Percentiles rank a stretch among this genome's conserved stretches.
These are phyloP conservation scores for Penicillium antarcticum DNA, from an alignment of 495 filamentous ascomycete species.

Conservation along the genomic window DNA sequence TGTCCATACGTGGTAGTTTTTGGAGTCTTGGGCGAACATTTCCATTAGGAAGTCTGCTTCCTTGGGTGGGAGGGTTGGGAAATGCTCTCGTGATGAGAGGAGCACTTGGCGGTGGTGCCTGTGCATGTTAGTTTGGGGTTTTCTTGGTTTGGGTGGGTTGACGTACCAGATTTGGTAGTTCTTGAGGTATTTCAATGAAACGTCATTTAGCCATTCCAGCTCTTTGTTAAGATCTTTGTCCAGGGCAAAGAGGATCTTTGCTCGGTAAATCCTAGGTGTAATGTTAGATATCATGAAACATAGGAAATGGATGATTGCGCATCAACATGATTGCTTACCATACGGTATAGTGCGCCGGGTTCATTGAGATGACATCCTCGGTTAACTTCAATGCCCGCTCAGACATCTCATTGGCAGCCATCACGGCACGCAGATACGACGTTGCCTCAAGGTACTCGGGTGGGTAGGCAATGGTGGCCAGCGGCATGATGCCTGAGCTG, in stretches of 20 bases:
- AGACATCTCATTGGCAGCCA: constrained; percentile 82
- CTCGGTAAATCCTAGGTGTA: constrained; percentile 71
- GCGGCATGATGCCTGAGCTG: constrained; percentile 52
- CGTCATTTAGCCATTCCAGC: constrained; percentile 76
- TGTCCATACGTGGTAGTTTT: constrained; percentile 99
- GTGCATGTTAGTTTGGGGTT: constrained; percentile 8
- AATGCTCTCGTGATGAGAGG: constrained; percentile 54
- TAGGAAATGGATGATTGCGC: neutral
- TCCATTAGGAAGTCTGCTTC: constrained; percentile 72
- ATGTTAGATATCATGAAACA: constrained; percentile 3
- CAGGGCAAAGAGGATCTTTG: constrained; percentile 67
- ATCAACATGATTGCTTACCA: constrained; percentile 52
- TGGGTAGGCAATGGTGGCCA: constrained; percentile 86
- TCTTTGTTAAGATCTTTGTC: constrained; percentile 66
- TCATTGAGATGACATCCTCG: constrained; percentile 82
- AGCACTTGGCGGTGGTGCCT: constrained; percentile 90
- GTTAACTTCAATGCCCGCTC: constrained; percentile 79
- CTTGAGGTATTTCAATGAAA: constrained; percentile 81
- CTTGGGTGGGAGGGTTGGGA: constrained; percentile 51
- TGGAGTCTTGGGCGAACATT: constrained; percentile 84
- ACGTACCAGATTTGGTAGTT: constrained; percentile 93
- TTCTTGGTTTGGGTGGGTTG: neutral
- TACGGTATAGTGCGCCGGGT: constrained; percentile 96
- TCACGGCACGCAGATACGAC: constrained; percentile 88
- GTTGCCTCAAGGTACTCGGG: constrained; percentile 83